Evolutionary conservation across 2,329 filamentous ascomycete genomes (phyloP).

Genomic region (Lachnellula hyalina): DNA sequence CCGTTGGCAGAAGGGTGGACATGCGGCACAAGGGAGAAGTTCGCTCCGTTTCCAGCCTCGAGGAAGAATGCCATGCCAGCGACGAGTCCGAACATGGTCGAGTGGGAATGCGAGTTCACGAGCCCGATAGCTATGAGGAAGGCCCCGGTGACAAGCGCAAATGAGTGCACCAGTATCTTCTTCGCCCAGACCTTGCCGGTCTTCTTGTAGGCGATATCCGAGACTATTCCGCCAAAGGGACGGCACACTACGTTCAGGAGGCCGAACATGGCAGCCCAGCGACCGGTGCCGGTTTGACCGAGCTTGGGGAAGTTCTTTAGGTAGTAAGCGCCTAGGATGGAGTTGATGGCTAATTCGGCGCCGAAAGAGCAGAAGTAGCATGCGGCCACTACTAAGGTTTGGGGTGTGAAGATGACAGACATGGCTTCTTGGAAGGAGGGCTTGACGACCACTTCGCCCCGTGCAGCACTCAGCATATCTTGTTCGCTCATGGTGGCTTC

Average conservation of each 20-base stretch:
- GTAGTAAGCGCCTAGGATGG: slow-evolving; percentile 54
- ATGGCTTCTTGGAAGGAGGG: slow-evolving; percentile 49
- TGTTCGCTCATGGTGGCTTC: slow-evolving; percentile 44
- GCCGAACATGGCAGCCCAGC: slow-evolving; percentile 69
- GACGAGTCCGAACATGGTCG: slow-evolving; percentile 70
- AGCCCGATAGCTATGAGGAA: slow-evolving; percentile 60
- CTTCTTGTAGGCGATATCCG: slow-evolving; percentile 36
- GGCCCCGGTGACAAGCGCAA: slow-evolving; percentile 50
- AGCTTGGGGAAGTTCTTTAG: slow-evolving; percentile 54
- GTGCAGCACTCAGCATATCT: slow-evolving; percentile 48
- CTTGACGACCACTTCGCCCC: slow-evolving; percentile 47
- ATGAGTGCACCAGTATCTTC: slow-evolving; percentile 54
- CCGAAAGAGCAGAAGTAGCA: slow-evolving; percentile 62
- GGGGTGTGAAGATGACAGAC: slow-evolving; percentile 43
- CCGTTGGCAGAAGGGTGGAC: slow-evolving; percentile 77
- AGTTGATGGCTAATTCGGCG: slow-evolving; percentile 57
- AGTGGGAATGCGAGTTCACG: slow-evolving; percentile 54
- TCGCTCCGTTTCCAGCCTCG: slow-evolving; percentile 80
- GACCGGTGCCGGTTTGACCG: slow-evolving; percentile 49
- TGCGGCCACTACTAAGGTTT: slow-evolving; percentile 49
- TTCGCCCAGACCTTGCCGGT: slow-evolving; percentile 54
- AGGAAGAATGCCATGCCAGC: slow-evolving; percentile 75
- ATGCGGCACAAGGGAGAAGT: slow-evolving; percentile 82
- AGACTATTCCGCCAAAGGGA: slow-evolving; percentile 56
- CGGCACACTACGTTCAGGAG: slow-evolving; percentile 66